These are phyloP conservation scores for Citrus sinensis DNA, from an alignment of 345 rosid species.

Conservation along the genomic window DNA sequence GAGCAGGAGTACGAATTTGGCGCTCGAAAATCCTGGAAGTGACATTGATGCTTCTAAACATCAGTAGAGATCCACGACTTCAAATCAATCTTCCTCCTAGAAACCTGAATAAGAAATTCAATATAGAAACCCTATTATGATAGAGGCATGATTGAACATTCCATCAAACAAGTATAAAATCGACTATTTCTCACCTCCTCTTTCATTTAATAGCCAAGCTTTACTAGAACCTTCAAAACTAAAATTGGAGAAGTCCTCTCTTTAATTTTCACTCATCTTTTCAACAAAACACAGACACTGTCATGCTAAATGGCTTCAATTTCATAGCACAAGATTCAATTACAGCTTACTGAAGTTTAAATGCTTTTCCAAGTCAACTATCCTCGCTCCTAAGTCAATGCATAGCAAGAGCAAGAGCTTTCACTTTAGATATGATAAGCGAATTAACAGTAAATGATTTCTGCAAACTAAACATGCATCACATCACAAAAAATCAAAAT, in stretches of 20 bases:
- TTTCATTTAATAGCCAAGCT: not conserved
- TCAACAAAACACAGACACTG: not conserved
- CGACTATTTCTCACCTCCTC: not conserved
- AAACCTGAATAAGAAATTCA: not conserved
- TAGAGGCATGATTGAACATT: not conserved
- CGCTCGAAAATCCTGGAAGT: slow-evolving; percentile 84
- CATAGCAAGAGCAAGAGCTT: too few relatives aligned
- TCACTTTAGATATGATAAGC: not conserved
- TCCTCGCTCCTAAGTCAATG: not conserved
- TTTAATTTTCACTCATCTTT: not conserved
- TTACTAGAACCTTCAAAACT: not conserved
- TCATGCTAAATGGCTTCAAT: not conserved
- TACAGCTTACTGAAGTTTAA: not conserved
- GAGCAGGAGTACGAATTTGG: slow-evolving; percentile 65
- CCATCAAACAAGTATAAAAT: not conserved
- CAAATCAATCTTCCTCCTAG: not conserved
- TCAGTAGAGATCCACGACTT: slow-evolving; percentile 14
- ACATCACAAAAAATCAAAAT: not conserved
- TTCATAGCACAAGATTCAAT: not conserved
- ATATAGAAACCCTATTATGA: not conserved
- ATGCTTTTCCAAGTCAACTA: not conserved
- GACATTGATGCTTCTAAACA: slow-evolving; percentile 68
- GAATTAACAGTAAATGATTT: not conserved
- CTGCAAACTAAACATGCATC: not conserved
- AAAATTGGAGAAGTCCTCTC: not conserved